A percentile compares a stretch with the other conserved stretches of the same genome.
These are phyloP conservation scores for Talaromyces albobiverticillius DNA, from an alignment of 2,329 filamentous ascomycete genomes.

Conservation along the genomic window DNA sequence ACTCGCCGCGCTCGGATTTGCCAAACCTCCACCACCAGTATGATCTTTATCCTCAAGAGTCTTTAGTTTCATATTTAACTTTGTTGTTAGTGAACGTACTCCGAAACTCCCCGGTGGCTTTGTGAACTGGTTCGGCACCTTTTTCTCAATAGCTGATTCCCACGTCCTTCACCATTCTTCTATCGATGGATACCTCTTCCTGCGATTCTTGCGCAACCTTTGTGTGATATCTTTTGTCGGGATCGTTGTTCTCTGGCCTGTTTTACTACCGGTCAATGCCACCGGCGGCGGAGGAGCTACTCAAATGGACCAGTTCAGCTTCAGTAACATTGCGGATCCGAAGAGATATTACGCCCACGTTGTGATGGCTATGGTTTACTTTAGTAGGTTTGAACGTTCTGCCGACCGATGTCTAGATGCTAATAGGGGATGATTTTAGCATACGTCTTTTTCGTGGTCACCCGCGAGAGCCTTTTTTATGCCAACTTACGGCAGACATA, in stretches of 20 bases:
- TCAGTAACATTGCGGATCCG: conserved; percentile 67
- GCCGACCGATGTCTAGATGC: too few relatives aligned
- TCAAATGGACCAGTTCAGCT: conserved; percentile 75
- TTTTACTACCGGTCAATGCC: conserved; percentile 82
- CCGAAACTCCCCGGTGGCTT: conserved; percentile 47
- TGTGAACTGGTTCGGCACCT: conserved; percentile 54
- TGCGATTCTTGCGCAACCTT: conserved; percentile 79
- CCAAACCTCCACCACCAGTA: conserved; percentile 42
- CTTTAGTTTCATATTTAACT: conserved; percentile 5
- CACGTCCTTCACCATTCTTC: conserved; percentile 88
- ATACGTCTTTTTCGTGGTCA: conserved; percentile 82
- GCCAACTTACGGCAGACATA: conserved; percentile 90
- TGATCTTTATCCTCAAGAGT: conserved; percentile 3
- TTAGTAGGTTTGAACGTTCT: conserved; percentile 45
- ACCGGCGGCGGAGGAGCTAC: conserved; percentile 68
- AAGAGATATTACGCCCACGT: conserved; percentile 76
- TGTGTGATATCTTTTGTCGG: conserved; percentile 78
- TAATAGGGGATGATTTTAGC: conserved; percentile 30
- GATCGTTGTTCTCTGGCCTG: conserved; percentile 78
- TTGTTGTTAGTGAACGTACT: conserved; percentile 40
- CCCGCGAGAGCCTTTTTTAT: conserved; percentile 84
- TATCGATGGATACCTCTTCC: conserved; percentile 86
- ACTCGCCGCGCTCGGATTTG: conserved; percentile 43
- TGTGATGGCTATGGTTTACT: conserved; percentile 74
- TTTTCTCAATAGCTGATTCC: conserved; percentile 62